These are phyloP conservation scores for Pyronema omphalodes DNA, from an alignment of 495 filamentous ascomycete genomes.

Conservation along the genomic window DNA sequence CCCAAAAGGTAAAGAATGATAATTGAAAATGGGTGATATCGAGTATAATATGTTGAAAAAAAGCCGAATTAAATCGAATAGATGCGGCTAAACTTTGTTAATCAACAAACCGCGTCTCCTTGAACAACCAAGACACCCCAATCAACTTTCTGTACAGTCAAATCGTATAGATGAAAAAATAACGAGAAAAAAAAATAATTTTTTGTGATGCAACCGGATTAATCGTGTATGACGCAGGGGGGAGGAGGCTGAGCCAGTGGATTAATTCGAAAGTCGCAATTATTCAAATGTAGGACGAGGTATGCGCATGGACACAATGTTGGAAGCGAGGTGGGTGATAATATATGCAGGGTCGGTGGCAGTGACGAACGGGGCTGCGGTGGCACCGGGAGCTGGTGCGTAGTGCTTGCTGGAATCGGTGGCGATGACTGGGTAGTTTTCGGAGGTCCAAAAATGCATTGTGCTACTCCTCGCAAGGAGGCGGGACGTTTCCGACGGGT, in stretches of 20 bases:
- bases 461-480: constrained; percentile 20
- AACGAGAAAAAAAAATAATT: background rate
- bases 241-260: background rate
- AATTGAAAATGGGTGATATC: background rate
- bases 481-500: constrained; percentile 20
- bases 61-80: constrained; percentile 1
- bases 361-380: background rate
- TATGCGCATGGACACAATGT: background rate
- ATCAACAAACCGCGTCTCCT: constrained; percentile 5
- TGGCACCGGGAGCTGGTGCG: constrained; percentile 6
- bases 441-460: constrained; percentile 21
- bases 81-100: background rate
- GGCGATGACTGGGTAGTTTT: constrained; percentile 21
- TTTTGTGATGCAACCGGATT: background rate
- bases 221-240: background rate
- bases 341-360: background rate
- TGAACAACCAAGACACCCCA: constrained; percentile 1
- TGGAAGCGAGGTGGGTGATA: background rate
- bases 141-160: background rate
- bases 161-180: background rate
- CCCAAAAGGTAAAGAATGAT: too few species aligned
- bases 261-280: background rate
- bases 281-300: background rate
- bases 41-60: constrained; percentile 1
- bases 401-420: constrained; percentile 7